A percentile compares a stretch with the other conserved stretches of the same genome.
Conservation (phyloP, 306 rosid genomes). For the Prunus davidiana region DNA sequence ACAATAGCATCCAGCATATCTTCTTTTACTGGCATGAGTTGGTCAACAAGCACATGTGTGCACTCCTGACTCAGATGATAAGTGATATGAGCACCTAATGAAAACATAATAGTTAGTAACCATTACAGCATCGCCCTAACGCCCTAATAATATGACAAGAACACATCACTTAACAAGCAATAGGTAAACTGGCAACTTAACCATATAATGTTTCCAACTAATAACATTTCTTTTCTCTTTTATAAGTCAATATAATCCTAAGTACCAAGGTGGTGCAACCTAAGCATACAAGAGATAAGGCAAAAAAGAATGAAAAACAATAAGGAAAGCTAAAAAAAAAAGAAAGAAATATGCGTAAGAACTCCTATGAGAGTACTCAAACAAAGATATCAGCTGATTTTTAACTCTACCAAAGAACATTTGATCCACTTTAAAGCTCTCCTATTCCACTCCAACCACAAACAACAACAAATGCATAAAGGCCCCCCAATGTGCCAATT, state of each 20-base stretch:
- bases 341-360: background rate
- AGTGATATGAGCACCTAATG: conserved; percentile 62
- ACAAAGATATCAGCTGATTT: background rate
- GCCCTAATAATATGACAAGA: conserved; percentile 1
- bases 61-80: conserved; percentile 52
- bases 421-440: background rate
- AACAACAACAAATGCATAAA: background rate
- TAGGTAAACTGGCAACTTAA: background rate
- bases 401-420: too few relatives aligned
- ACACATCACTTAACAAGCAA: background rate
- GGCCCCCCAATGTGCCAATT: background rate
- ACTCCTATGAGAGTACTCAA: too few relatives aligned
- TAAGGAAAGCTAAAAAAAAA: background rate
- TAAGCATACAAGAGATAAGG: too few relatives aligned
- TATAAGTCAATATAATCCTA: too few relatives aligned
- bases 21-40: conserved; percentile 54
- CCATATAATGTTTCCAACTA: background rate
- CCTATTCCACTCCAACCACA: background rate
- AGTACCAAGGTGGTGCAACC: too few relatives aligned
- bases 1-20: conserved; percentile 67
- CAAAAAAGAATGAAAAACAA: too few relatives aligned
- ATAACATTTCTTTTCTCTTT: background rate
- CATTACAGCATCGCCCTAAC: conserved; percentile 13
- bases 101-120: conserved; percentile 19
- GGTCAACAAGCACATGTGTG: conserved; percentile 89